phyloP scores from a whole-genome alignment of 495 filamentous ascomycete species.

The Penicillium goetzii region DNA sequence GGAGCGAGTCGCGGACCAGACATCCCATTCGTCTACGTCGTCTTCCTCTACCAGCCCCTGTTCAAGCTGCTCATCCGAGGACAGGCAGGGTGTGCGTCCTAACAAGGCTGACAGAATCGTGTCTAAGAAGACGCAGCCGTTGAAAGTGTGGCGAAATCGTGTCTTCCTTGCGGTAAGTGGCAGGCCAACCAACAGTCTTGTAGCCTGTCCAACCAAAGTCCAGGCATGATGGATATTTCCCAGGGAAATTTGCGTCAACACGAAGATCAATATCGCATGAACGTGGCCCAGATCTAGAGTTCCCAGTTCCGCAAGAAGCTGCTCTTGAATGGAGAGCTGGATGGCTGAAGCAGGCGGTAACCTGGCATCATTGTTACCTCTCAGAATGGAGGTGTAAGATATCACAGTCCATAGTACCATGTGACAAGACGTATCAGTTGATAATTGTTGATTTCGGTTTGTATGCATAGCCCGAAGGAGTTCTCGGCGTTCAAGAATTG shows the following conservation, averaged over 20 bases:
- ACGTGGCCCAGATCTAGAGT: slow-evolving; percentile 53
- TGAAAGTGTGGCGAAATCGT: slow-evolving; percentile 27
- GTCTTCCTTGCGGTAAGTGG: slow-evolving; percentile 7
- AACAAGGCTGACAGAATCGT: slow-evolving; percentile 25
- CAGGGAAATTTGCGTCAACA: slow-evolving; percentile 52
- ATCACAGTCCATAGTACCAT: slow-evolving; percentile 31
- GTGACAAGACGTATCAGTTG: slow-evolving; percentile 27
- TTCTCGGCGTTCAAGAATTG: slow-evolving; percentile 64
- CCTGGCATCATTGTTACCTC: not conserved
- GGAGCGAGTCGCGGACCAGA: slow-evolving; percentile 20
- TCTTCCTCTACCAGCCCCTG: slow-evolving; percentile 20
- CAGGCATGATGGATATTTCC: slow-evolving; percentile 49
- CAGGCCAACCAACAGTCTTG: slow-evolving; percentile 46
- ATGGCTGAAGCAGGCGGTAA: slow-evolving; percentile 5
- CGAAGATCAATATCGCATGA: slow-evolving; percentile 58
- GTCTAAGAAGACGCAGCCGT: slow-evolving; percentile 31
- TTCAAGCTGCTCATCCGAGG: slow-evolving; percentile 14
- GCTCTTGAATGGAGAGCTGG: slow-evolving; percentile 20
- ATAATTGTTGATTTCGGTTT: not conserved
- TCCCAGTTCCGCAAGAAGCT: slow-evolving; percentile 27
- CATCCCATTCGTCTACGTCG: slow-evolving; percentile 33
- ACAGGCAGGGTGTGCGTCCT: slow-evolving; percentile 16
- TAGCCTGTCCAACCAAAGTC: slow-evolving; percentile 55
- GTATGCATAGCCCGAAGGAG: slow-evolving; percentile 41
- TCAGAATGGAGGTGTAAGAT: slow-evolving; percentile 18